Evolutionary conservation across 371 early-diverging fungal genomes (phyloP).

Genomic region (Neoconidiobolus thromboides): DNA sequence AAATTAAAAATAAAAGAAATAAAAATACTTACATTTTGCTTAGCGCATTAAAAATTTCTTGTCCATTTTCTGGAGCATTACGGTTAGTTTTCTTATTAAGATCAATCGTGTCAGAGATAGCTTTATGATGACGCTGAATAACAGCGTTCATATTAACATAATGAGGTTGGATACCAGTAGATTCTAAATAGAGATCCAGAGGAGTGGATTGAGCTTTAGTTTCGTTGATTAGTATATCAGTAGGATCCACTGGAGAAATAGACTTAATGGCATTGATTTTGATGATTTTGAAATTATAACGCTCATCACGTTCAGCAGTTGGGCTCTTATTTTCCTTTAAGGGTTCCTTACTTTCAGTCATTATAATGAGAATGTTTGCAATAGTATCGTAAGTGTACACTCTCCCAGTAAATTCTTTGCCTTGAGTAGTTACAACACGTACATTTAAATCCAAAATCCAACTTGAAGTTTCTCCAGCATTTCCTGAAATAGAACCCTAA

Average conservation of each 20-base stretch:
- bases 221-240: not conserved
- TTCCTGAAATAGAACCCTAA: not conserved
- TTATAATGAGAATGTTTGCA: not conserved
- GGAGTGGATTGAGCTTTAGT: not conserved
- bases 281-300: conserved; percentile 20
- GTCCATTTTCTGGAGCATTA: conserved; percentile 49
- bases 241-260: not conserved
- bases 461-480: not conserved
- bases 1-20: not conserved
- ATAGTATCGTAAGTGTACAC: conserved; percentile 33
- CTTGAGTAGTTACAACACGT: conserved; percentile 24
- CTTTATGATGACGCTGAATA: conserved; percentile 34
- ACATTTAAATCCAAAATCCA: conserved; percentile 23
- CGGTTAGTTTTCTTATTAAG: conserved; percentile 44
- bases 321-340: not conserved
- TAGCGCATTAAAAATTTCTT: conserved; percentile 57
- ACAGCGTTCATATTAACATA: conserved; percentile 29
- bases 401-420: conserved; percentile 30
- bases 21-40: conserved; percentile 41
- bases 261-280: not conserved
- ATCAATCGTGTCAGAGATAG: conserved; percentile 26
- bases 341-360: not conserved
- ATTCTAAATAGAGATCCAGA: conserved; percentile 11
- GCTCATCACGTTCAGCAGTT: conserved; percentile 28
- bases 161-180: conserved; percentile 9